These are phyloP conservation scores for Dalechampia spathulata DNA, from an alignment of 441 rosid genomes.

Conservation along the genomic window DNA sequence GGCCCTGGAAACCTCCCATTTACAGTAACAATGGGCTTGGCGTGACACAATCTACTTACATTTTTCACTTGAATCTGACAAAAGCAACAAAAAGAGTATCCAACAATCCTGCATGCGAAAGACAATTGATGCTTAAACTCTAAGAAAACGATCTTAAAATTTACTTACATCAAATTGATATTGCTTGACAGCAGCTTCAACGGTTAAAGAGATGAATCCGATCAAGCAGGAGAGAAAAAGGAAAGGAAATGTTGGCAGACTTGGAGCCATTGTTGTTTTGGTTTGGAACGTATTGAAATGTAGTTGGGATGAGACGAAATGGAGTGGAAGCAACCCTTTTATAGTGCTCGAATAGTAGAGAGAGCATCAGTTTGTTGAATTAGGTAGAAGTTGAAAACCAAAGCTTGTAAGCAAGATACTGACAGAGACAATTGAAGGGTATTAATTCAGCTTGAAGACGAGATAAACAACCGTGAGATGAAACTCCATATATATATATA, in stretches of 20 bases:
- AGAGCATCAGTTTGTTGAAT: constrained; percentile 1
- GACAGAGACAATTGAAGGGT: constrained; percentile 6
- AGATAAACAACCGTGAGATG: constrained; percentile 4
- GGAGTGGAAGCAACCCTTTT: not conserved
- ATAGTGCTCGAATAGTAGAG: not conserved
- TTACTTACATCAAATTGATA: constrained; percentile 29
- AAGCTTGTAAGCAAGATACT: constrained; percentile 26
- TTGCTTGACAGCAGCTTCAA: constrained; percentile 20
- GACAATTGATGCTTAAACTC: no score
- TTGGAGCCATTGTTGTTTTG: constrained; percentile 5
- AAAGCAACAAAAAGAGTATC: no score
- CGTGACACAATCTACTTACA: constrained; percentile 20
- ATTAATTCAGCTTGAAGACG: constrained; percentile 9
- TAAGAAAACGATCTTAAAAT: not conserved
- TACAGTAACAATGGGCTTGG: constrained; percentile 21
- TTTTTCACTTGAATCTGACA: constrained; percentile 18
- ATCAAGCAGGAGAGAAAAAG: constrained; percentile 11
- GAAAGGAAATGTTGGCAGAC: not conserved
- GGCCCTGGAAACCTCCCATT: constrained; percentile 22
- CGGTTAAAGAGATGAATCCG: constrained; percentile 11
- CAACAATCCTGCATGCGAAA: no score
- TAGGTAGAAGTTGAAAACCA: constrained; percentile 16
- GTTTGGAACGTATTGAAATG: not conserved
- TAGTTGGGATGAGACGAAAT: not conserved
- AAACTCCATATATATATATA: no score